Percentiles rank a stretch among this genome's conserved stretches.
phyloP scores from a whole-genome alignment of 1,284 basidiomycete species.

The Earliella scabrosa region DNA sequence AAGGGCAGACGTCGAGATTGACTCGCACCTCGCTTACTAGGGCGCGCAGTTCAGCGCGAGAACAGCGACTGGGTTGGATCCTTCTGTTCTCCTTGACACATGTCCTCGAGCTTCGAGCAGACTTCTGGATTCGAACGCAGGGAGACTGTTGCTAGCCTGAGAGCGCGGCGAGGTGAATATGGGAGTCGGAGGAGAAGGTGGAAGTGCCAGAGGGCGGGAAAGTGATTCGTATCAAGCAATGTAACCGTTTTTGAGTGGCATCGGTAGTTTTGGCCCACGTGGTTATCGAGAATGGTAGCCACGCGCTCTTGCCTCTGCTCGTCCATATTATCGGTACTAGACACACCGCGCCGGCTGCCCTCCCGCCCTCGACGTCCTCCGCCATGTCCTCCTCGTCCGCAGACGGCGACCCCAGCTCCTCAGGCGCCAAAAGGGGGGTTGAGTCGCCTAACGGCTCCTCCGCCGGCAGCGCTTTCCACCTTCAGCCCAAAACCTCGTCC shows the following conservation, averaged over 20 bases:
- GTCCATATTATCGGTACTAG: conserved; percentile 26
- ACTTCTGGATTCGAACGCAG: neutral
- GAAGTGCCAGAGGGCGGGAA: conserved; percentile 20
- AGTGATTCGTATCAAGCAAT: conserved; percentile 31
- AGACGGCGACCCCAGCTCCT: conserved; percentile 21
- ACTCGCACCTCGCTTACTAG: neutral
- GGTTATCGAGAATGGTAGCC: conserved; percentile 34
- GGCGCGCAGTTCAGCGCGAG: neutral
- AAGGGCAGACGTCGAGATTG: neutral
- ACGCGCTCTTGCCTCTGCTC: conserved; percentile 34
- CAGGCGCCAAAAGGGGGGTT: conserved; percentile 26
- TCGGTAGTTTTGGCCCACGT: conserved; percentile 31
- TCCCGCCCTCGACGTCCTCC: conserved; percentile 28
- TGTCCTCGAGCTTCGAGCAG: neutral
- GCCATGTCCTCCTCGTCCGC: conserved; percentile 25
- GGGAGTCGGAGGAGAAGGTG: conserved; percentile 7
- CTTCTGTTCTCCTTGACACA: neutral
- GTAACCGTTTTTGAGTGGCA: conserved; percentile 27
- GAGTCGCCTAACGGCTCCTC: conserved; percentile 28
- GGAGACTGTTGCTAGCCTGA: neutral
- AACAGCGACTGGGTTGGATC: neutral
- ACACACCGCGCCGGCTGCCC: conserved; percentile 22
- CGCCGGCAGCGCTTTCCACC: conserved; percentile 33
- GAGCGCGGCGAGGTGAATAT: neutral
- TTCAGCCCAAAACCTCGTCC: conserved; percentile 38